phyloP scores from a whole-genome alignment of 768 basidiomycete genomes.

The Boletus tomentosulus region DNA sequence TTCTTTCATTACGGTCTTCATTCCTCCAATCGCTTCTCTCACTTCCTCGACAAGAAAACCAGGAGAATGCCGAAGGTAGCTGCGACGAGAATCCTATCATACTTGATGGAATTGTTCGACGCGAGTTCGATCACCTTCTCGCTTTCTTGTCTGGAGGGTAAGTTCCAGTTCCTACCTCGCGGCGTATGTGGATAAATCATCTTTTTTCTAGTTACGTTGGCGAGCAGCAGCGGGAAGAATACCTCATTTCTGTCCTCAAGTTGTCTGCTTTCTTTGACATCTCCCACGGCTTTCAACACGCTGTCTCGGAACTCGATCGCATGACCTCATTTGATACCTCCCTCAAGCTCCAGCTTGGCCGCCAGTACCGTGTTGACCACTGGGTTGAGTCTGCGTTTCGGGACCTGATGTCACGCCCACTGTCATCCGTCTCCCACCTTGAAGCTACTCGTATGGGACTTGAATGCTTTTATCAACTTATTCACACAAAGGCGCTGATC shows the following conservation, averaged over 20 bases:
- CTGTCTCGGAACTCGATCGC: neutral
- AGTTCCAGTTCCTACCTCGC: neutral
- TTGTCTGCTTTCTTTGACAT: slow-evolving; percentile 4
- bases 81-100: slow-evolving; percentile 3
- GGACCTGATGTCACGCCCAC: slow-evolving; percentile 1
- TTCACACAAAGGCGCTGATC: neutral
- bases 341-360: slow-evolving; percentile 6
- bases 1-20: neutral
- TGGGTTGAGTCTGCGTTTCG: slow-evolving; percentile 11
- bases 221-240: slow-evolving; percentile 1
- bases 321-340: neutral
- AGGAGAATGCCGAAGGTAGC: neutral
- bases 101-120: neutral
- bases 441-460: slow-evolving; percentile 2
- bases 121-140: slow-evolving; percentile 2
- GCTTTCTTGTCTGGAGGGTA: neutral
- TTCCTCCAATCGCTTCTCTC: neutral
- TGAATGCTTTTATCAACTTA: neutral
- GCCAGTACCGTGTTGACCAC: neutral
- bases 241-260: slow-evolving; percentile 4
- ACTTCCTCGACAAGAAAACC: neutral
- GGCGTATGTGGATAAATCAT: too few species aligned
- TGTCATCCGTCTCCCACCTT: slow-evolving; percentile 1
- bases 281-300: slow-evolving; percentile 1
- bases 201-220: slow-evolving; percentile 3